Evolutionary conservation across 1,284 basidiomycete genomes (phyloP).

Genomic region (Mrakiaceae sp.): DNA sequence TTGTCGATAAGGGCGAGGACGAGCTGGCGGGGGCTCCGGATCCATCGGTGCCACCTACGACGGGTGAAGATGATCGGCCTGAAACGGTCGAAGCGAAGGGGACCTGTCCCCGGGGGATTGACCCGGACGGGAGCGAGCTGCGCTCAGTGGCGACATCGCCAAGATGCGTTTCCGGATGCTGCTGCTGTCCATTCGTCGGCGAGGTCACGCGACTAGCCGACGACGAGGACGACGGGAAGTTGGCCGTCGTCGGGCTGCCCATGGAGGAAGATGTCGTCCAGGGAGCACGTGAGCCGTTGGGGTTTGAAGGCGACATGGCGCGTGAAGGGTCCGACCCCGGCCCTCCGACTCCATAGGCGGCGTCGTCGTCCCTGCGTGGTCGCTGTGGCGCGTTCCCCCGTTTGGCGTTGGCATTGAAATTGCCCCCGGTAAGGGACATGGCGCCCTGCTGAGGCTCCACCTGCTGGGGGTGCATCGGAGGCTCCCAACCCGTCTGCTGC

Average conservation of each 20-base stretch:
- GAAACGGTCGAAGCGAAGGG: too few relatives aligned
- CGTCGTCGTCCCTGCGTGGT: slow-evolving; percentile 56
- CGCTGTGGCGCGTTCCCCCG: slow-evolving; percentile 38
- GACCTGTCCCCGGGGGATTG: too few relatives aligned
- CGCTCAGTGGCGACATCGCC: too few relatives aligned
- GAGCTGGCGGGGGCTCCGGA: not conserved
- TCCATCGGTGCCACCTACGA: not conserved
- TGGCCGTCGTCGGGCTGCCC: not conserved
- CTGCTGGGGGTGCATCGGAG: too few relatives aligned
- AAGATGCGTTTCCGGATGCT: too few relatives aligned
- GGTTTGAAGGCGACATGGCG: slow-evolving; percentile 27
- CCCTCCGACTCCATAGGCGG: slow-evolving; percentile 35
- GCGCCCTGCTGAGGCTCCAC: not conserved
- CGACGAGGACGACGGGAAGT: not conserved
- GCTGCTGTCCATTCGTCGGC: not conserved
- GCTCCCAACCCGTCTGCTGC: too few relatives aligned
- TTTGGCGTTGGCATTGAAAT: not conserved
- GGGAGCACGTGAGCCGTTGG: not conserved
- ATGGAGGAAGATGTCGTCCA: too few relatives aligned
- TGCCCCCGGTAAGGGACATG: slow-evolving; percentile 44
- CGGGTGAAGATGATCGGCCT: not conserved
- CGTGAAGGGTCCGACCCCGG: slow-evolving; percentile 27
- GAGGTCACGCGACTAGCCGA: not conserved
- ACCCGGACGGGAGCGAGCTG: too few relatives aligned
- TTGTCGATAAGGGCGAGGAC: slow-evolving; percentile 1